These are phyloP conservation scores for Termitomyces bulborhizus DNA, from an alignment of 768 basidiomycete genomes.

Conservation along the genomic window DNA sequence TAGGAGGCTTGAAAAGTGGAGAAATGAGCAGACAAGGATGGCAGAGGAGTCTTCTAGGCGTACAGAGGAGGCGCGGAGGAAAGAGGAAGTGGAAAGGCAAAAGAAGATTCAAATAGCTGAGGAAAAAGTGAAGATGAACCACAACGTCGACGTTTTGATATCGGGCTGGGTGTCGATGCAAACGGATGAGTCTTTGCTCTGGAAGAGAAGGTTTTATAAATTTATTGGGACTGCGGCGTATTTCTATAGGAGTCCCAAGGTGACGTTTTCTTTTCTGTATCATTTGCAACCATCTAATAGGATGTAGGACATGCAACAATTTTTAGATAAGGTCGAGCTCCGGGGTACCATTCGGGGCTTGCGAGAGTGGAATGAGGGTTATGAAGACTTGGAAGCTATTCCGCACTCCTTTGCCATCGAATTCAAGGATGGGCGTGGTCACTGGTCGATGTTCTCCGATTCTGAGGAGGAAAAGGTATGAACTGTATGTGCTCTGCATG, in stretches of 20 bases:
- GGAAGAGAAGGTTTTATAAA: slow-evolving; percentile 63
- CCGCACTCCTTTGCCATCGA: slow-evolving; percentile 62
- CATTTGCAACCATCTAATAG: background rate
- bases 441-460: slow-evolving; percentile 58
- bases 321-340: slow-evolving; percentile 39
- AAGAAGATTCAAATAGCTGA: slow-evolving; percentile 41
- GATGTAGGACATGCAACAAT: slow-evolving; percentile 30
- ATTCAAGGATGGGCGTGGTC: slow-evolving; percentile 40
- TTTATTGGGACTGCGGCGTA: slow-evolving; percentile 40
- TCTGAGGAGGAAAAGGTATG: slow-evolving; percentile 58
- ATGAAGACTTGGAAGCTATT: slow-evolving; percentile 61
- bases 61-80: slow-evolving; percentile 34
- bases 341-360: slow-evolving; percentile 39
- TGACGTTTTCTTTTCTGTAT: slow-evolving; percentile 13
- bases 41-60: slow-evolving; percentile 39
- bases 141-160: slow-evolving; percentile 28
- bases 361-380: slow-evolving; percentile 62
- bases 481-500: background rate
- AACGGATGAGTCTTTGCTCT: slow-evolving; percentile 42
- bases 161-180: slow-evolving; percentile 63
- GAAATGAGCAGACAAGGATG: slow-evolving; percentile 38
- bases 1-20: slow-evolving; percentile 45
- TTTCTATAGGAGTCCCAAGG: slow-evolving; percentile 49
- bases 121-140: slow-evolving; percentile 31
- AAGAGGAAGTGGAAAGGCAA: slow-evolving; percentile 36